Evolutionary conservation across 805 yeast species (phyloP), one percentile per base, ranked within the genome.

Genomic region (Teunomyces stri): DNA sequence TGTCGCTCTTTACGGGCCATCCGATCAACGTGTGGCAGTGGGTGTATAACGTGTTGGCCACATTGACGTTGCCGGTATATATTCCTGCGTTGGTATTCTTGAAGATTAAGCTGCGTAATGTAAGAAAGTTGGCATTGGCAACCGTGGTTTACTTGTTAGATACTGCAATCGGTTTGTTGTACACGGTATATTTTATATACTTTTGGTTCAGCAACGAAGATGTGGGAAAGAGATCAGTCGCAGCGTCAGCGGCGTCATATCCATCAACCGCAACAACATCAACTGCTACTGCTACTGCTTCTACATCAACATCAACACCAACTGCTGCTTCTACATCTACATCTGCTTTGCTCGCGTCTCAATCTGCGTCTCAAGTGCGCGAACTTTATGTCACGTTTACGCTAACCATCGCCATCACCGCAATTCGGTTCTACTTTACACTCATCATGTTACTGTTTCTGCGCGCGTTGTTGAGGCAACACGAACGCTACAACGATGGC

Each of bases 1-100:
- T 90, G 18, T 90, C 97, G 0, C 64, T 92, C 21, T 78, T 92
- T 59, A 91, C 97, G 0, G 94, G 96, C 1, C 96, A 91, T 60
- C 94, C 94, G 2, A 74, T 91, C 46, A 84, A 82, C 50, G 79
- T 84, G 50, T 70, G 87, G 69, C 97, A 92, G 61, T 87, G 96
- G 94, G 49, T 86, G 1, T 81, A 84, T 54, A 89, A 91, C 64
- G 56, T 85, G 13, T 63, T 84, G 49, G 84, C 95, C 2, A 69
- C 87, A 12, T 46, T 79, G 3, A 72, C 82, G 5, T 67, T 91
- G 38, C 82, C 90, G 3, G 75, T 86, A 45, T 88, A 84, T 62
- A 68, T 82, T 3, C 69, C 78, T 34, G 94, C 89, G 0, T 72
- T 88, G 36, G 45, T 60, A 20, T 58, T 62, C 42, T 51, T 72